These are phyloP conservation scores for Akebia trifoliata DNA, from an alignment of 164 flowering plant genomes.

Conservation along the genomic window DNA sequence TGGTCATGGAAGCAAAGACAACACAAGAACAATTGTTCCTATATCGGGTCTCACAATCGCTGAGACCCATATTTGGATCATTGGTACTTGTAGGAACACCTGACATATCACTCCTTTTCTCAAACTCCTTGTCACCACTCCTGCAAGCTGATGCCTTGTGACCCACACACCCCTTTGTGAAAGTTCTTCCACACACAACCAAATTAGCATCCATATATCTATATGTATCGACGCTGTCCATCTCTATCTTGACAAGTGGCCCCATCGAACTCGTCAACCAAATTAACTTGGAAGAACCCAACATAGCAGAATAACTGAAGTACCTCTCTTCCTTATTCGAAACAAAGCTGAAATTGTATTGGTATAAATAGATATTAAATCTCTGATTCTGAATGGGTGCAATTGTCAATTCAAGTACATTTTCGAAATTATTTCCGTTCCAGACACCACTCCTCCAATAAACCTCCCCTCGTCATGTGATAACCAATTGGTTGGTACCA, in stretches of 20 bases:
- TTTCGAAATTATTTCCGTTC: neutral
- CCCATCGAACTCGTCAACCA: neutral
- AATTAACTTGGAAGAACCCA: neutral
- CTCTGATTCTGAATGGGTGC: no score
- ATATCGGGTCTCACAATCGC: neutral
- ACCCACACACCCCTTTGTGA: neutral
- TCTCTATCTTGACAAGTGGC: neutral
- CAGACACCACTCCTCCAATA: neutral
- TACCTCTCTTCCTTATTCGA: neutral
- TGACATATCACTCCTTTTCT: no score
- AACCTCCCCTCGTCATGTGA: neutral
- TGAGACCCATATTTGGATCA: neutral
- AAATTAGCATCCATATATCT: no score
- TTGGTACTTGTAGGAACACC: neutral
- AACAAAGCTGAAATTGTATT: slow-evolving; percentile 2
- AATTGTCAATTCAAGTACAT: neutral
- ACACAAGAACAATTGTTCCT: slow-evolving; percentile 1
- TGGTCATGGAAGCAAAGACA: neutral
- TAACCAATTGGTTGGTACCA: neutral
- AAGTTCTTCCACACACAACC: no score
- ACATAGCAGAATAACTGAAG: neutral
- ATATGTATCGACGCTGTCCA: no score
- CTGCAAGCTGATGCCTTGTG: neutral
- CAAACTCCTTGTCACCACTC: neutral
- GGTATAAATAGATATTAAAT: no score